Evolutionary conservation across 345 rosid species (phyloP), one percentile per base, ranked within the genome.

Genomic region (Syzygium aromaticum): DNA sequence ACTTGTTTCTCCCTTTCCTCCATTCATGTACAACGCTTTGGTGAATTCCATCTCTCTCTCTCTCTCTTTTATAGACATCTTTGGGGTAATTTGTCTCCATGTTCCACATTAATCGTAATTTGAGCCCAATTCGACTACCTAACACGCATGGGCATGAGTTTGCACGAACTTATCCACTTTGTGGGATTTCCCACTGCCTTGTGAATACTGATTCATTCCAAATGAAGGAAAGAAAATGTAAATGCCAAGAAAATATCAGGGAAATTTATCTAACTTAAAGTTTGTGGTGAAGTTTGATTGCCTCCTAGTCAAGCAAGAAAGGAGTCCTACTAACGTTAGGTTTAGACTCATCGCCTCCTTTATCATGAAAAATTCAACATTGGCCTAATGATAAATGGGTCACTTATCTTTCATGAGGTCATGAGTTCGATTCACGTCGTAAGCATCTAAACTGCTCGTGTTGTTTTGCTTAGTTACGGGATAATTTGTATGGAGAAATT

Each of bases 1-100:
- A 22, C 77, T 93, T 17, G 90, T 19, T 6, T 88, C 90, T 83
- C 92, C 92, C 17, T 21, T 52, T 59, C 38, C 87, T n/a, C 33
- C 61, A 56, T 9, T 92, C 93, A 92, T 92, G 89, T 63, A 91
- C 84, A 87, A 43, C 6, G 6, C 46, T 43, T 43, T 43, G 46
- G 46, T 54, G 56, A 6, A 19, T 54, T 54, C 56, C 56, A 54
- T 54, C 23, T 54, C 23, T 53, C 56, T 43, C 27, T 4, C 61
- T 63, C 77, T 28, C 21, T 15, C 11, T 28, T 28, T 8, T 64
- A 3, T 17, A 21, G 46, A 30, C 23, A 64, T 30, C 33, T 30
- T 67, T 30, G 43, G 11, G 15, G 38, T 30, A 28, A 3, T 28
- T 30, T 64, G 40, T 64, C 40, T 28, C 40, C 22, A 64, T 7